phyloP scores from a whole-genome alignment of 441 rosid species.

The Flueggea neowawraea region DNA sequence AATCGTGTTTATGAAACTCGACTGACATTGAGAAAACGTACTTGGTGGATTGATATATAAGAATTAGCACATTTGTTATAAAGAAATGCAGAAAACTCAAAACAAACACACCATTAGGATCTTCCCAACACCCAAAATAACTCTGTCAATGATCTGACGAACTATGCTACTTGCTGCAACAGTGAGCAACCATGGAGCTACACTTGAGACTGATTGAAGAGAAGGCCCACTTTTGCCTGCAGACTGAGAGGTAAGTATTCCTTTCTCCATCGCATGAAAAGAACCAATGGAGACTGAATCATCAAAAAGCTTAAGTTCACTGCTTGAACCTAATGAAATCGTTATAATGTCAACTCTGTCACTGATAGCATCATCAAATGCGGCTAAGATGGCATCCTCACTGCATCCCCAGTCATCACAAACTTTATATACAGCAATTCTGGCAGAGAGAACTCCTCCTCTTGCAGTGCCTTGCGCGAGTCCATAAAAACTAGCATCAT shows the following conservation, averaged over 20 bases:
- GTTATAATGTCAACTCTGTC: conserved; percentile 49
- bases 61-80: no score
- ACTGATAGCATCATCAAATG: conserved; percentile 45
- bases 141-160: background rate
- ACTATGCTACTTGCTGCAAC: conserved; percentile 38
- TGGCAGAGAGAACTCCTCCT: conserved; percentile 31
- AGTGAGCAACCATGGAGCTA: conserved; percentile 38
- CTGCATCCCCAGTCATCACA: conserved; percentile 21
- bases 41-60: no score
- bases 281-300: conserved; percentile 38
- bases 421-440: conserved; percentile 35
- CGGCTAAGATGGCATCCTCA: conserved; percentile 22
- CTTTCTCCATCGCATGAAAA: conserved; percentile 45
- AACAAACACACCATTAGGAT: no score
- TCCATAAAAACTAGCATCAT: conserved; percentile 22
- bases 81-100: no score
- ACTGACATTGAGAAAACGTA: no score
- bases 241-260: conserved; percentile 28
- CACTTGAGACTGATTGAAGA: conserved; percentile 1
- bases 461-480: conserved; percentile 28
- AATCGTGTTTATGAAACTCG: no score
- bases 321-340: conserved; percentile 24
- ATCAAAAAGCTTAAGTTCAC: background rate
- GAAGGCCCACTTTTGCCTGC: conserved; percentile 30
- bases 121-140: no score